phyloP scores from a whole-genome alignment of 2,329 filamentous ascomycete genomes.

The Magnaporthales sp. region DNA sequence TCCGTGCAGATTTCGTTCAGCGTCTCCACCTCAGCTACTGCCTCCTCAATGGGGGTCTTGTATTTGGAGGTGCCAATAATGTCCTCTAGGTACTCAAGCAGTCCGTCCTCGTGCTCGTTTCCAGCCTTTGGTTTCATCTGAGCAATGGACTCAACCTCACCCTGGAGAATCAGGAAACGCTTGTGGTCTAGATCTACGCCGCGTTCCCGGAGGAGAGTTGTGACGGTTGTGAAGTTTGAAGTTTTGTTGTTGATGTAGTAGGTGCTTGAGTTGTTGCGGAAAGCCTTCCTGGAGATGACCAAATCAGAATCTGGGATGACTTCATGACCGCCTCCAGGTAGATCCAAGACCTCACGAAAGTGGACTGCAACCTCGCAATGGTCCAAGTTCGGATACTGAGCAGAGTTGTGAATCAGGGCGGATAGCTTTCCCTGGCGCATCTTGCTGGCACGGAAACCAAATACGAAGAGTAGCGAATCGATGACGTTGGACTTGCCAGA shows the following conservation, averaged over 20 bases:
- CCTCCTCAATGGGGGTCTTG: conserved; percentile 93
- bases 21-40: conserved; percentile 79
- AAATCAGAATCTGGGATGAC: conserved; percentile 77
- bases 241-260: conserved; percentile 92
- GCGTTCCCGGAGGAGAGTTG: conserved; percentile 73
- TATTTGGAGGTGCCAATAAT: conserved; percentile 99
- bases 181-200: conserved; percentile 97
- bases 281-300: conserved; percentile 82
- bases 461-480: conserved; percentile 96
- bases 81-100: conserved; percentile 94
- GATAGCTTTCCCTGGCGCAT: conserved; percentile 99
- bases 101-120: conserved; percentile 90
- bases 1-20: conserved; percentile 93
- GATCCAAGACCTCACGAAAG: conserved; percentile 90
- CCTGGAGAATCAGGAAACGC: conserved; percentile 92
- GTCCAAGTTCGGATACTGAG: conserved; percentile 73
- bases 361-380: conserved; percentile 94
- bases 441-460: conserved; percentile 96
- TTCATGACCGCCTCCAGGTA: conserved; percentile 65
- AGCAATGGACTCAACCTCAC: conserved; percentile 96
- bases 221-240: conserved; percentile 89
- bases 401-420: conserved; percentile 94
- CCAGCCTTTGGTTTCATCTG: conserved; percentile 98
- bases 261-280: conserved; percentile 97
- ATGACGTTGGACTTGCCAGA: conserved; percentile 99